phyloP scores from a whole-genome alignment of 2,329 filamentous ascomycete species.

The Colletotrichum godetiae region DNA sequence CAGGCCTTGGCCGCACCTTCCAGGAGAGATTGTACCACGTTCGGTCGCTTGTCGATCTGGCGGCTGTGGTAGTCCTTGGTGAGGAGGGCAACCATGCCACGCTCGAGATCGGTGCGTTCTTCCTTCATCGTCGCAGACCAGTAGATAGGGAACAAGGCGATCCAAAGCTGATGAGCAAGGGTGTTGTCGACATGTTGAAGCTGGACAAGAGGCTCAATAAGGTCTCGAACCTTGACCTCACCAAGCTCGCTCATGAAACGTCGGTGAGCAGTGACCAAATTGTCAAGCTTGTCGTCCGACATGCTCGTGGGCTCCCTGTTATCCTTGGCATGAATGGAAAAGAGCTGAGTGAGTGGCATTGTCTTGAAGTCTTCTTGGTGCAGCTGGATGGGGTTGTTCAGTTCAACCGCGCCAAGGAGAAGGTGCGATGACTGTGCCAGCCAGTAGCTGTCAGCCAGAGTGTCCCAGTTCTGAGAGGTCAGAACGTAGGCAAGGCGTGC shows the following conservation, averaged over 20 bases:
- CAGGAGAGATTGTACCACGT: slow-evolving; percentile 92
- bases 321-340: slow-evolving; percentile 80
- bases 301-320: slow-evolving; percentile 72
- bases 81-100: slow-evolving; percentile 87
- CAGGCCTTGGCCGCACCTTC: slow-evolving; percentile 87
- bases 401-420: slow-evolving; percentile 89
- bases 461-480: slow-evolving; percentile 96
- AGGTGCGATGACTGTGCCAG: slow-evolving; percentile 94
- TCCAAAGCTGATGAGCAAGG: slow-evolving; percentile 90
- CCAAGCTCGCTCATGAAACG: slow-evolving; percentile 87
- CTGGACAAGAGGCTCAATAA: slow-evolving; percentile 90
- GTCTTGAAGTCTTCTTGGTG: slow-evolving; percentile 87
- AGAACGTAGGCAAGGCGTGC: slow-evolving; percentile 91
- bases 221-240: slow-evolving; percentile 87
- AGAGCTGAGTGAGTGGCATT: slow-evolving; percentile 78
- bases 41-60: slow-evolving; percentile 94
- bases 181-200: slow-evolving; percentile 89
- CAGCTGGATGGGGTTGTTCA: slow-evolving; percentile 81
- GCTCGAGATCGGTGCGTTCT: slow-evolving; percentile 89
- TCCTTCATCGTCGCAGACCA: slow-evolving; percentile 92
- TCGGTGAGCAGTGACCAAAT: slow-evolving; percentile 80
- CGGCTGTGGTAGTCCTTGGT: slow-evolving; percentile 96
- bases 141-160: slow-evolving; percentile 89
- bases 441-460: slow-evolving; percentile 95
- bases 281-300: slow-evolving; percentile 84